A percentile compares a stretch with the other conserved stretches of the same genome.
phyloP scores from a whole-genome alignment of 495 filamentous ascomycete genomes.

The Hypoxylon cercidicola region DNA sequence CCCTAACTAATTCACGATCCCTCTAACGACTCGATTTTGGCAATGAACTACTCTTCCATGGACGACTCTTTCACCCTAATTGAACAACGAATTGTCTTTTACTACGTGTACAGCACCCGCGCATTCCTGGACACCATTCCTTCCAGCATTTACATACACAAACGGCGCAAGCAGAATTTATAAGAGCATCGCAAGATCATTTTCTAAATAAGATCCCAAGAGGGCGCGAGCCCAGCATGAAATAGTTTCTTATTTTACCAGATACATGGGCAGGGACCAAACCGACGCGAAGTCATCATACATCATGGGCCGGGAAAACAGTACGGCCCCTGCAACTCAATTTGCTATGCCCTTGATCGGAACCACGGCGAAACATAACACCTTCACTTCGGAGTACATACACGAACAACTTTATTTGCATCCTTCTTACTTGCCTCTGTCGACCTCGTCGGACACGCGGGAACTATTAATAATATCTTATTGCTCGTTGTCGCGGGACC shows the following conservation, averaged over 20 bases:
- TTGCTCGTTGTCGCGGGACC: conserved; percentile 35
- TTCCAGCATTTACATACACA: conserved; percentile 15
- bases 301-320: conserved; percentile 36
- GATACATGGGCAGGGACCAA: conserved; percentile 36
- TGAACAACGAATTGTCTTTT: neutral
- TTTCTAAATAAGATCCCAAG: conserved; percentile 37
- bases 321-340: conserved; percentile 25
- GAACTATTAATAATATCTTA: conserved; percentile 32
- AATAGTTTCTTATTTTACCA: conserved; percentile 34
- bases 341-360: conserved; percentile 26
- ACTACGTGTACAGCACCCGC: conserved; percentile 23
- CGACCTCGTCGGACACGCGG: conserved; percentile 2
- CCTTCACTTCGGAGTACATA: conserved; percentile 36
- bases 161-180: conserved; percentile 10
- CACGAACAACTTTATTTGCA: conserved; percentile 18
- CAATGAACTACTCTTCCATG: neutral
- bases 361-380: conserved; percentile 2
- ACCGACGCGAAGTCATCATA: conserved; percentile 31
- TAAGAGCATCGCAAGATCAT: conserved; percentile 35
- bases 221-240: conserved; percentile 44
- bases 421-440: conserved; percentile 11
- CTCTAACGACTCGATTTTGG: neutral
- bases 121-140: conserved; percentile 19
- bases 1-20: neutral
- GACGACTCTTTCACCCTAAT: neutral